A percentile compares a stretch with the other conserved stretches of the same genome.
phyloP scores from a whole-genome alignment of 768 basidiomycete species.

The Leccinellum albellum region DNA sequence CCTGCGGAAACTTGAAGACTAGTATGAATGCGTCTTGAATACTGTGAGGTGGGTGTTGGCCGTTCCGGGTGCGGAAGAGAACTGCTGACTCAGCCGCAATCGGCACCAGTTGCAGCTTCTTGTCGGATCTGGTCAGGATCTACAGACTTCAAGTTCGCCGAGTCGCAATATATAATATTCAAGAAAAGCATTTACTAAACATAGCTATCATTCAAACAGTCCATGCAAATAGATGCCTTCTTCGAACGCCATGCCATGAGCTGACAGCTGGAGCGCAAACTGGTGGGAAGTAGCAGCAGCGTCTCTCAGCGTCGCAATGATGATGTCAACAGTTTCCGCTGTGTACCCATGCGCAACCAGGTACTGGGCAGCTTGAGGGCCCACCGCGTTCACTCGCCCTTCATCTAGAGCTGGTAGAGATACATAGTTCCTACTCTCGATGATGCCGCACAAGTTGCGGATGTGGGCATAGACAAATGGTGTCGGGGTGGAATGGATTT shows the following conservation, averaged over 20 bases:
- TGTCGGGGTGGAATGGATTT: not conserved
- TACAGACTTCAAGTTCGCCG: no score
- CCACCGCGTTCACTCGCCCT: not conserved
- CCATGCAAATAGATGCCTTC: not conserved
- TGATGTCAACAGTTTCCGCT: not conserved
- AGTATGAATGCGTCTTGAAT: no score
- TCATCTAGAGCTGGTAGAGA: not conserved
- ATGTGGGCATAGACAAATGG: not conserved
- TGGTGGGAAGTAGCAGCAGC: not conserved
- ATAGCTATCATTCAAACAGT: not conserved
- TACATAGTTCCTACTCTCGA: not conserved
- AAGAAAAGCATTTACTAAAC: not conserved
- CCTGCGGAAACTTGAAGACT: no score
- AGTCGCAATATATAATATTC: not conserved
- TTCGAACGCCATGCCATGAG: not conserved
- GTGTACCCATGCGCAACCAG: not conserved
- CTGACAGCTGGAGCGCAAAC: not conserved
- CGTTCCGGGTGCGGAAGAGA: no score
- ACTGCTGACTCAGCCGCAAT: no score
- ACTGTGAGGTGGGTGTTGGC: no score
- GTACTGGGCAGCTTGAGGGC: not conserved
- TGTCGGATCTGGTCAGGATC: no score
- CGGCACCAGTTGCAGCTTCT: no score
- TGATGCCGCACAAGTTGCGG: not conserved
- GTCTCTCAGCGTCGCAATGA: not conserved